Evolutionary conservation across 345 rosid species (phyloP).

Genomic region (Boechera divaricarpa): DNA sequence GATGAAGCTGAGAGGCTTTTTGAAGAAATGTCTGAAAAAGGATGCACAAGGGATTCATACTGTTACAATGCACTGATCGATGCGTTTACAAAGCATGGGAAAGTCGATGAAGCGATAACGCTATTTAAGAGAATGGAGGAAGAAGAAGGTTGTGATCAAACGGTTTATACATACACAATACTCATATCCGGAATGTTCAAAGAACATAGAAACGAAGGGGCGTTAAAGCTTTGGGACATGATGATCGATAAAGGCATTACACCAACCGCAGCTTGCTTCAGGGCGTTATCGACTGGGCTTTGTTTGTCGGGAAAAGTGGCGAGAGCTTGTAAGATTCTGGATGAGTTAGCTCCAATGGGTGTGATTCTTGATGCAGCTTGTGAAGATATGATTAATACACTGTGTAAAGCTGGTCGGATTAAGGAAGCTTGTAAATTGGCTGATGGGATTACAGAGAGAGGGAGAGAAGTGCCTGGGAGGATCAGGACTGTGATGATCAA

Average conservation of each 20-base stretch:
- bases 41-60: slow-evolving; percentile 73
- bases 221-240: slow-evolving; percentile 75
- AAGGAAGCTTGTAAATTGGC: slow-evolving; percentile 90
- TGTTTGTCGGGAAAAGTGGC: slow-evolving; percentile 88
- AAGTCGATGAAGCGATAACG: slow-evolving; percentile 66
- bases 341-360: slow-evolving; percentile 88
- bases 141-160: slow-evolving; percentile 74
- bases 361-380: slow-evolving; percentile 75
- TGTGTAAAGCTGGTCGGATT: slow-evolving; percentile 76
- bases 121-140: slow-evolving; percentile 75
- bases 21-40: slow-evolving; percentile 70
- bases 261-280: slow-evolving; percentile 79
- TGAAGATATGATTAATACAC: slow-evolving; percentile 76
- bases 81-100: slow-evolving; percentile 64
- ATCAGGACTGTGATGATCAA: slow-evolving; percentile 73
- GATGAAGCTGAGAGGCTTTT: slow-evolving; percentile 81
- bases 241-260: slow-evolving; percentile 92
- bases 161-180: slow-evolving; percentile 78
- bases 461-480: slow-evolving; percentile 81
- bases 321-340: slow-evolving; percentile 88
- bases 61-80: slow-evolving; percentile 86
- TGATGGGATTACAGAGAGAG: slow-evolving; percentile 84
- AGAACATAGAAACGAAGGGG: slow-evolving; percentile 79
- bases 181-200: slow-evolving; percentile 65
- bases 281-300: slow-evolving; percentile 73